Conservation (phyloP, 2,329 filamentous ascomycete species). For the Tolypocladium pustulatum region DNA sequence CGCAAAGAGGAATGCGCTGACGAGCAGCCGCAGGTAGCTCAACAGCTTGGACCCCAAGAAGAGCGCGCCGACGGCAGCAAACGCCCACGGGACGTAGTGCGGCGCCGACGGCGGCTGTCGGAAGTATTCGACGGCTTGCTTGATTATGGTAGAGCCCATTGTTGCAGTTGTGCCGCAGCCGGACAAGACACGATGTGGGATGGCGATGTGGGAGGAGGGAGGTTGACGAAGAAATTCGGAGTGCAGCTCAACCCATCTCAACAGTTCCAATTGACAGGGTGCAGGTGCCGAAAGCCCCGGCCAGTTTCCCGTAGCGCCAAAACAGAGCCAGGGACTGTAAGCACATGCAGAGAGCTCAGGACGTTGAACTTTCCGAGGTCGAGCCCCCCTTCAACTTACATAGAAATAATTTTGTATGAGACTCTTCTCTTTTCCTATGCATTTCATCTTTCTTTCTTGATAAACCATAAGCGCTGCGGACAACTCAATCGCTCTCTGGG, state of each 20-base stretch:
- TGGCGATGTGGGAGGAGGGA: background rate
- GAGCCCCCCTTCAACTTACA: background rate
- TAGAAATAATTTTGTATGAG: no score
- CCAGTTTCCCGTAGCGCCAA: background rate
- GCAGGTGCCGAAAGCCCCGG: background rate
- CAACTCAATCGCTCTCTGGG: background rate
- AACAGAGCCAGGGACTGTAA: background rate
- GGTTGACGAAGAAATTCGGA: background rate
- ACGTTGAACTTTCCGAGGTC: background rate
- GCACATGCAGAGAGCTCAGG: background rate
- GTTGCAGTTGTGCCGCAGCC: background rate
- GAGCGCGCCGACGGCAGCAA: slow-evolving; percentile 48
- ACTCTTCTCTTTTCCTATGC: background rate
- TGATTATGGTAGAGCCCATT: slow-evolving; percentile 12
- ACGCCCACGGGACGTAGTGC: slow-evolving; percentile 30
- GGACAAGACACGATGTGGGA: background rate
- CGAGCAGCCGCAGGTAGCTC: slow-evolving; percentile 48
- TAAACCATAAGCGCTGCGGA: background rate
- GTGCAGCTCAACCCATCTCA: background rate
- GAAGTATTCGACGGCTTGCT: slow-evolving; percentile 14
- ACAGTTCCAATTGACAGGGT: background rate
- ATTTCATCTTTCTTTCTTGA: background rate
- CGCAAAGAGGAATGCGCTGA: slow-evolving; percentile 58
- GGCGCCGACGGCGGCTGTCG: slow-evolving; percentile 24
- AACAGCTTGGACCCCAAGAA: slow-evolving; percentile 45